Percentiles rank a stretch among this genome's conserved stretches.
Conservation (phyloP, 331 rosid genomes). For the Quercus phellos region DNA sequence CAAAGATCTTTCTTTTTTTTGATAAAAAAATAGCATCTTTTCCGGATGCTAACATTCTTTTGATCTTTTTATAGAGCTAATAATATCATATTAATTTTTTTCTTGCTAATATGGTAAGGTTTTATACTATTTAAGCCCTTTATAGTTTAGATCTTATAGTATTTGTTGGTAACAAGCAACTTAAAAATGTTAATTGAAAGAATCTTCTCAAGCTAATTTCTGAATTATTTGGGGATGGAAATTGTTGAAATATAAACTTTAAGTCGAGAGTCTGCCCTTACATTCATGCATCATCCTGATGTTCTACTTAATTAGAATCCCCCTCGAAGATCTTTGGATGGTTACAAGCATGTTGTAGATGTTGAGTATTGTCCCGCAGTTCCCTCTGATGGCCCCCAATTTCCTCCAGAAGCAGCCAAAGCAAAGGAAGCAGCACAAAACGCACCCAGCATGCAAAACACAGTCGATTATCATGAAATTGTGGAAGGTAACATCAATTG, state of each 20-base stretch:
- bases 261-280: neutral
- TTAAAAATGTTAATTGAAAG: neutral
- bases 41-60: neutral
- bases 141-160: too few species aligned
- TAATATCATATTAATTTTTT: neutral
- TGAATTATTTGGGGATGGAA: neutral
- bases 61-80: neutral
- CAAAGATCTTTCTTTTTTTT: too few species aligned
- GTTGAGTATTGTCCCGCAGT: conserved; percentile 72
- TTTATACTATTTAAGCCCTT: too few species aligned
- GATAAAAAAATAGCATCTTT: neutral
- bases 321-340: conserved; percentile 75
- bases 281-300: conserved; percentile 14
- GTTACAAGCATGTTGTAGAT: conserved; percentile 86
- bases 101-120: too few species aligned
- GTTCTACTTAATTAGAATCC: conserved; percentile 45
- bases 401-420: conserved; percentile 72
- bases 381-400: conserved; percentile 71
- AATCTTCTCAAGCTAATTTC: neutral
- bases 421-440: conserved; percentile 94
- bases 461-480: conserved; percentile 82
- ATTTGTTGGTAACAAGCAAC: neutral
- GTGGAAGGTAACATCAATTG: conserved; percentile 60
- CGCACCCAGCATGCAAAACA: conserved; percentile 51
- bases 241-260: neutral